These are phyloP conservation scores for Cladosporium sphaerospermum DNA, from an alignment of 2,329 filamentous ascomycete genomes.

Conservation along the genomic window DNA sequence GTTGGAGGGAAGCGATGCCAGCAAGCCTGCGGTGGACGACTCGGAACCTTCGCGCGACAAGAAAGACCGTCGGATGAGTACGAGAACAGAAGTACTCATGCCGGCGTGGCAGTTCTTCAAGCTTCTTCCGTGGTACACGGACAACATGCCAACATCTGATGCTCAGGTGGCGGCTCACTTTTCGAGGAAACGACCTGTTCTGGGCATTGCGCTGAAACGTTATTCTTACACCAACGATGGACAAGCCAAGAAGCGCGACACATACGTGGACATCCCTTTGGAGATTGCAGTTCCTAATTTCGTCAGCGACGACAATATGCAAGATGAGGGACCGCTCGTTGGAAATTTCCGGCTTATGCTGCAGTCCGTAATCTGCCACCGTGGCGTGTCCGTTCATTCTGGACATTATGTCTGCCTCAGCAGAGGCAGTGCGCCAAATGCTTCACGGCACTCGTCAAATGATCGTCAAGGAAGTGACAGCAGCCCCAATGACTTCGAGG, in stretches of 20 bases:
- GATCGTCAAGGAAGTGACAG: conserved; percentile 31
- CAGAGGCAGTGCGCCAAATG: conserved; percentile 55
- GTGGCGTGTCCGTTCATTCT: conserved; percentile 75
- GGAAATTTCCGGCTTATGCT: conserved; percentile 91
- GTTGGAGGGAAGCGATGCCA: conserved; percentile 27
- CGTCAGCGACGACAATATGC: conserved; percentile 69
- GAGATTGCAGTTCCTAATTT: conserved; percentile 81
- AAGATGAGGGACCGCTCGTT: conserved; percentile 61
- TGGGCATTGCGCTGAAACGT: conserved; percentile 88
- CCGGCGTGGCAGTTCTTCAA: conserved; percentile 98
- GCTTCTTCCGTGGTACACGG: conserved; percentile 85
- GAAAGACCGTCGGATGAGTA: conserved; percentile 26
- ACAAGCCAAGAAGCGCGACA: conserved; percentile 64
- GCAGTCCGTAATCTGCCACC: conserved; percentile 88
- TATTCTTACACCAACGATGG: conserved; percentile 71
- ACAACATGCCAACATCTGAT: conserved; percentile 58
- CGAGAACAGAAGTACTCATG: conserved; percentile 78
- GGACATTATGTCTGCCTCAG: conserved; percentile 89
- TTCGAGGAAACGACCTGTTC: conserved; percentile 70
- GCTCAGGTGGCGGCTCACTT: conserved; percentile 86
- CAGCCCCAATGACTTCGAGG: conserved; percentile 58
- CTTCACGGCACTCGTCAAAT: conserved; percentile 46
- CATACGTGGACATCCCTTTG: conserved; percentile 84
- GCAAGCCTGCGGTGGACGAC: conserved; percentile 32
- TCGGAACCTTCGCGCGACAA: conserved; percentile 22